Evolutionary conservation across 2,329 filamentous ascomycete genomes (phyloP).

Genomic region (Didymella sp.): DNA sequence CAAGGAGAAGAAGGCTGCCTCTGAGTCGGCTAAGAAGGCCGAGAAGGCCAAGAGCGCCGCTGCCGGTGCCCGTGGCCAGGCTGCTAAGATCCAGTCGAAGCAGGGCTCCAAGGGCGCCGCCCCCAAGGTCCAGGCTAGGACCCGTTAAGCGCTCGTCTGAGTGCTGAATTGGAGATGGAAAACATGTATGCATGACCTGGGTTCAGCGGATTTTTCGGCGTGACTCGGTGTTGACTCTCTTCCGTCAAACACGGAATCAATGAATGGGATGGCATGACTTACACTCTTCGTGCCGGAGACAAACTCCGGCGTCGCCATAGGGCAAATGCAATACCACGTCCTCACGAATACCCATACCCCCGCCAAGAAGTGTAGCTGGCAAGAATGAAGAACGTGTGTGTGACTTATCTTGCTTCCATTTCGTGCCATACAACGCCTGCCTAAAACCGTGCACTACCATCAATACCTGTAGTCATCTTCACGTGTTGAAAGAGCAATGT

Average conservation of each 20-base stretch:
- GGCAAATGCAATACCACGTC: conserved; percentile 48
- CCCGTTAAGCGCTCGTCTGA: conserved; percentile 69
- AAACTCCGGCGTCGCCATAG: conserved; percentile 42
- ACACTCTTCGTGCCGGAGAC: conserved; percentile 38
- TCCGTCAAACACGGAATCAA: conserved; percentile 37
- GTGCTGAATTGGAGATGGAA: conserved; percentile 18
- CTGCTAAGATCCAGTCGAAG: conserved; percentile 87
- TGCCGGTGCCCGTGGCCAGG: conserved; percentile 76
- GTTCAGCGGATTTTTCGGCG: conserved; percentile 39
- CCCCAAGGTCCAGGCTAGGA: conserved; percentile 83
- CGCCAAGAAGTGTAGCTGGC: background rate
- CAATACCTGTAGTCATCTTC: background rate
- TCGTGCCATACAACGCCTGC: background rate
- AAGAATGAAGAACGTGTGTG: background rate
- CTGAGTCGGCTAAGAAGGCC: conserved; percentile 93
- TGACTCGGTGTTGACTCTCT: conserved; percentile 40
- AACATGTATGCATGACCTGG: conserved; percentile 34
- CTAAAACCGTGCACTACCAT: background rate
- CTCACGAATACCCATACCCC: conserved; percentile 30
- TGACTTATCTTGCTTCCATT: background rate
- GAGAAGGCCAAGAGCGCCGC: conserved; percentile 97
- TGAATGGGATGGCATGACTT: conserved; percentile 42
- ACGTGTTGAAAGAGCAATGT: background rate
- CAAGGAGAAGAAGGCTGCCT: conserved; percentile 97
- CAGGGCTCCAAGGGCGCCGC: conserved; percentile 92